Evolutionary conservation across 345 rosid genomes (phyloP).

Genomic region (Arabidopsis arenosa): DNA sequence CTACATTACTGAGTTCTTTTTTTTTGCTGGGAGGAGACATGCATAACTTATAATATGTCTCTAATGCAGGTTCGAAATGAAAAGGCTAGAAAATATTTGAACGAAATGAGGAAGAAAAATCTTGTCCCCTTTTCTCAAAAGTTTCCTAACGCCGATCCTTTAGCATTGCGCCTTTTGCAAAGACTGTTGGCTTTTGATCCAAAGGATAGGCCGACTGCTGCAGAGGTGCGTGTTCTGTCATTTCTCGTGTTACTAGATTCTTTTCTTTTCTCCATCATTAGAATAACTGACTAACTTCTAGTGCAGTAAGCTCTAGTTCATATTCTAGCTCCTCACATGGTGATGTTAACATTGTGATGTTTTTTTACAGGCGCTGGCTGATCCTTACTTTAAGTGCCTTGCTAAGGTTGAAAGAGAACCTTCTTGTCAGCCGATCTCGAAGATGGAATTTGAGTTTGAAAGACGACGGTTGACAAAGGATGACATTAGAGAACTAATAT

Average conservation of each 20-base stretch:
- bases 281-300: not conserved
- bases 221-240: constrained; percentile 60
- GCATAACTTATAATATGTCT: constrained; percentile 1
- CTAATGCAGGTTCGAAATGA: constrained; percentile 86
- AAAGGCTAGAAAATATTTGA: constrained; percentile 86
- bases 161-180: constrained; percentile 73
- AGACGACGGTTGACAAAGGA: constrained; percentile 90
- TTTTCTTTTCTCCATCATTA: not conserved
- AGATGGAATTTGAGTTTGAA: constrained; percentile 97
- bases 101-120: constrained; percentile 80
- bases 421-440: constrained; percentile 83
- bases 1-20: constrained; percentile 18
- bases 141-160: constrained; percentile 87
- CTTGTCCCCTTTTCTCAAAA: constrained; percentile 75
- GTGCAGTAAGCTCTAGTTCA: constrained; percentile 5
- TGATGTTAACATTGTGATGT: not conserved
- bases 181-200: constrained; percentile 96
- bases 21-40: constrained; percentile 2
- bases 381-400: constrained; percentile 95
- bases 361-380: constrained; percentile 74
- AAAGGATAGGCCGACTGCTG: constrained; percentile 91
- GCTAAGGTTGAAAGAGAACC: constrained; percentile 94
- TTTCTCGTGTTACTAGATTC: constrained; percentile 3
- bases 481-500: constrained; percentile 80
- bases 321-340: constrained; percentile 1